These are phyloP conservation scores for Phlyctochytrium bullatum DNA, from an alignment of 192 early-diverging fungal species.

Conservation along the genomic window DNA sequence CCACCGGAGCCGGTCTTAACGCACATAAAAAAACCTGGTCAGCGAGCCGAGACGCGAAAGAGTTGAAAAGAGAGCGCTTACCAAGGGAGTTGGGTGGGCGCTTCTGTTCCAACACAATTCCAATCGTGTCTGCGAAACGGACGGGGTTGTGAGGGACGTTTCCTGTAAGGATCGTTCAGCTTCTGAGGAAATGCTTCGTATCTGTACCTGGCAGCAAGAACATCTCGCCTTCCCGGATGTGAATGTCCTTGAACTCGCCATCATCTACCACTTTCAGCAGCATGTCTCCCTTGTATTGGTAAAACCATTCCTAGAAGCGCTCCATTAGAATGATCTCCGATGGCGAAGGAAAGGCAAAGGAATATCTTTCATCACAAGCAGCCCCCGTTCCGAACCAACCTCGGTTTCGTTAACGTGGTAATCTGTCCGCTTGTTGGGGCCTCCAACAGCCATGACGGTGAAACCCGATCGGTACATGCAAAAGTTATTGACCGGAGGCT, in stretches of 20 bases:
- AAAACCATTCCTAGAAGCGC: conserved; percentile 99
- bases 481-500: conserved; percentile 95
- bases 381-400: conserved; percentile 33
- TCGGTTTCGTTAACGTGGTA: conserved; percentile 98
- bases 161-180: conserved; percentile 40
- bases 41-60: not conserved
- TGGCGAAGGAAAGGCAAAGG: not conserved
- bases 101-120: conserved; percentile 92
- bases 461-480: conserved; percentile 84
- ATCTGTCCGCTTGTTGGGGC: conserved; percentile 91
- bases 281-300: conserved; percentile 92
- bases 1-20: conserved; percentile 93
- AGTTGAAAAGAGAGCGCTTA: conserved; percentile 28
- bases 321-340: too few species aligned
- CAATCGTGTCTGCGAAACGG: conserved; percentile 89
- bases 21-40: too few species aligned
- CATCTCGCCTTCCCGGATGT: conserved; percentile 93
- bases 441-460: conserved; percentile 88
- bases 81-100: conserved; percentile 68
- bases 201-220: conserved; percentile 80
- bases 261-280: conserved; percentile 83
- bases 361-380: not conserved
- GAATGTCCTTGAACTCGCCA: conserved; percentile 79
- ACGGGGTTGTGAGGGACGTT: conserved; percentile 94
- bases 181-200: not conserved